Percentiles rank a stretch among this genome's conserved stretches.
Evolutionary conservation across 1,139 yeast genomes (phyloP).

Genomic region (Taphrina wiesneri): DNA sequence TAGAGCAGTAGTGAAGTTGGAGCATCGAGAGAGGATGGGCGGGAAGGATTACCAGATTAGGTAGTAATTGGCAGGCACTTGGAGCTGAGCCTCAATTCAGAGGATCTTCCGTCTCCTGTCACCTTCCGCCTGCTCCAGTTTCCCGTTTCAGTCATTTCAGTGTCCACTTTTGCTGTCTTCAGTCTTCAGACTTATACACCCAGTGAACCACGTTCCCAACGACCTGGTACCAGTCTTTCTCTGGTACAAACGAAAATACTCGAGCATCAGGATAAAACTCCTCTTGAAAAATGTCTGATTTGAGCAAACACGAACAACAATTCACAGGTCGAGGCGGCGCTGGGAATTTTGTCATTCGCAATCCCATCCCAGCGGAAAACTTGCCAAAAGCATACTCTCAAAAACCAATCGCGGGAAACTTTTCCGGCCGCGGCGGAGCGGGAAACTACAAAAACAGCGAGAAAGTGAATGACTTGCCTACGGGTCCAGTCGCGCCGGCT

Average conservation of each 20-base stretch:
- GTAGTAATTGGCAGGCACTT: not conserved
- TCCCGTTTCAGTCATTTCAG: not conserved
- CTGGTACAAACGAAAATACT: too few species aligned
- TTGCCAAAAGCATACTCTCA: constrained; percentile 17
- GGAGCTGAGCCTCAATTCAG: not conserved
- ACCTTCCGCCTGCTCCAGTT: not conserved
- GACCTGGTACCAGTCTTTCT: too few species aligned
- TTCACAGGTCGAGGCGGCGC: constrained; percentile 34
- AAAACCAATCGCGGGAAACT: constrained; percentile 25
- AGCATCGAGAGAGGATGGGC: not conserved
- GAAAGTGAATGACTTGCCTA: constrained; percentile 8
- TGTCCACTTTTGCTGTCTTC: too few species aligned
- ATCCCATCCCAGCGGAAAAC: constrained; percentile 27
- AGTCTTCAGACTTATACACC: too few species aligned
- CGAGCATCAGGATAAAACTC: too few species aligned
- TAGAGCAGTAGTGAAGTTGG: not conserved
- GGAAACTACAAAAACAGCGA: constrained; percentile 13
- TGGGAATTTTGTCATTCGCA: constrained; percentile 30
- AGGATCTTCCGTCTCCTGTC: not conserved
- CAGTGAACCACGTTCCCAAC: too few species aligned
- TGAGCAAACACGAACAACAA: constrained; percentile 25
- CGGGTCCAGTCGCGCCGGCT: not conserved
- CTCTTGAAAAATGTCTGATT: constrained; percentile 6
- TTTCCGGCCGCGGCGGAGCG: constrained; percentile 33
- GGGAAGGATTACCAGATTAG: not conserved